Percentiles rank a stretch among this genome's conserved stretches.
phyloP scores from a whole-genome alignment of 495 filamentous ascomycete genomes.

The Sporormia fimetaria region DNA sequence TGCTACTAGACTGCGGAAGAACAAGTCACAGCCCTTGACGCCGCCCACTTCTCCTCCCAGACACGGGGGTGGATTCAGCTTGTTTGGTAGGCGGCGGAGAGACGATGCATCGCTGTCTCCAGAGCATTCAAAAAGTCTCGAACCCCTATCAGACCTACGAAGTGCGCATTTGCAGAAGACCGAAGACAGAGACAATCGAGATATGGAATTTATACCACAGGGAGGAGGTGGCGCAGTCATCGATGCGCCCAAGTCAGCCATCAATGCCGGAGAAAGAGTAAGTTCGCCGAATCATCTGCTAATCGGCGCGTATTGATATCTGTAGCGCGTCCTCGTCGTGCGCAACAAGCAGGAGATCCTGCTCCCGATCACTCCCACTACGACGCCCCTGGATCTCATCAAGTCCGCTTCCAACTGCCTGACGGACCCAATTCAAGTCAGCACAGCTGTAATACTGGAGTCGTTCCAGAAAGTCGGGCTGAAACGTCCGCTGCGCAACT shows the following conservation, averaged over 20 bases:
- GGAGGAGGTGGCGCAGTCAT: conserved; percentile 43
- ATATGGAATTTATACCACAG: conserved; percentile 27
- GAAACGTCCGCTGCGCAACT: conserved; percentile 70
- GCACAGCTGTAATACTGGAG: conserved; percentile 59
- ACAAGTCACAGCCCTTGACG: conserved; percentile 10
- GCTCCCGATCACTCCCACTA: conserved; percentile 59
- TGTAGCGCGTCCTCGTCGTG: conserved; percentile 52
- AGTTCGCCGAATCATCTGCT: conserved; percentile 14
- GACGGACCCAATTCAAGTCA: conserved; percentile 46
- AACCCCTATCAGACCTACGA: conserved; percentile 2
- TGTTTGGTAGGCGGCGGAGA: conserved; percentile 9
- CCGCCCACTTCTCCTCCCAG: conserved; percentile 16
- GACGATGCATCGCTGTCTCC: conserved; percentile 15
- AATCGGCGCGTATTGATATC: too few relatives aligned
- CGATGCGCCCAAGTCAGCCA: conserved; percentile 74
- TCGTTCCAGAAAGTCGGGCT: conserved; percentile 64
- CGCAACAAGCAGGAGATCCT: conserved; percentile 50
- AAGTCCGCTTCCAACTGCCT: conserved; percentile 44
- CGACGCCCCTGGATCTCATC: conserved; percentile 63
- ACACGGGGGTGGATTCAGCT: conserved; percentile 15
- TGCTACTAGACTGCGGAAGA: conserved; percentile 2
- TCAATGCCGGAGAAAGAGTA: conserved; percentile 68
- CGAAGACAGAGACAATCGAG: conserved; percentile 14
- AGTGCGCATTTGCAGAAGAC: neutral
- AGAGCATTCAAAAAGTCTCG: neutral